phyloP scores from a whole-genome alignment of 2,329 filamentous ascomycete species.

The Microdochium trichocladiopsis region DNA sequence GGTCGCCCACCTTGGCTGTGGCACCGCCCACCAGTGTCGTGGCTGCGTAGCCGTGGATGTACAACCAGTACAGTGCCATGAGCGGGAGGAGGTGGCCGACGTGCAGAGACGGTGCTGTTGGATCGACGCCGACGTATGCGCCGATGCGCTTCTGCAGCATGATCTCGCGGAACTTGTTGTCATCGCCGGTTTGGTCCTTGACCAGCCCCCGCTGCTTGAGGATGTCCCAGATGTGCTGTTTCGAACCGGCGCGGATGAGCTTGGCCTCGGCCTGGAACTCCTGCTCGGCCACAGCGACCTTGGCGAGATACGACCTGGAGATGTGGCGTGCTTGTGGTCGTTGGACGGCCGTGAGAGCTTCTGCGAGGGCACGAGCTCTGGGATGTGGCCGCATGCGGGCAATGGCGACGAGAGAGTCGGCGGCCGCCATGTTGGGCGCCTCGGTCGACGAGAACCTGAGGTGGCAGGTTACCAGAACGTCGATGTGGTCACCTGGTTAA shows the following conservation, averaged over 20 bases:
- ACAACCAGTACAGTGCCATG: constrained; percentile 82
- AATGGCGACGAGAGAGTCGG: not conserved
- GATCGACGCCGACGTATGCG: constrained; percentile 76
- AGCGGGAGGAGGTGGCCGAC: constrained; percentile 74
- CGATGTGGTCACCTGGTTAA: not conserved
- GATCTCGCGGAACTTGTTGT: constrained; percentile 48
- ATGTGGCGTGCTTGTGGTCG: constrained; percentile 24
- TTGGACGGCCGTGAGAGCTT: not conserved
- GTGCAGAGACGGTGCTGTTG: constrained; percentile 73
- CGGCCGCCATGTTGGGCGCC: not conserved
- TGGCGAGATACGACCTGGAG: constrained; percentile 33
- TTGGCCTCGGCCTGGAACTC: constrained; percentile 41
- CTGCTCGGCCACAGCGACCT: constrained; percentile 30
- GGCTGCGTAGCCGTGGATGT: constrained; percentile 64
- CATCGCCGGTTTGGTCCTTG: constrained; percentile 60
- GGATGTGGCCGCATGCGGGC: not conserved
- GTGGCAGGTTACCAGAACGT: not conserved
- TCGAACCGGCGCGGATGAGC: constrained; percentile 40
- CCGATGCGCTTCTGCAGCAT: constrained; percentile 61
- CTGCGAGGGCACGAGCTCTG: constrained; percentile 2
- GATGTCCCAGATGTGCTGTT: constrained; percentile 50
- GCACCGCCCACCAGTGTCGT: constrained; percentile 65
- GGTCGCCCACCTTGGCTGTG: constrained; percentile 74
- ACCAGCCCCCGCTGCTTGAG: constrained; percentile 67
- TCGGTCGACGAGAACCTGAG: not conserved